Conservation (phyloP, 116 monocot species). For the Trichopus zeylanicus region DNA sequence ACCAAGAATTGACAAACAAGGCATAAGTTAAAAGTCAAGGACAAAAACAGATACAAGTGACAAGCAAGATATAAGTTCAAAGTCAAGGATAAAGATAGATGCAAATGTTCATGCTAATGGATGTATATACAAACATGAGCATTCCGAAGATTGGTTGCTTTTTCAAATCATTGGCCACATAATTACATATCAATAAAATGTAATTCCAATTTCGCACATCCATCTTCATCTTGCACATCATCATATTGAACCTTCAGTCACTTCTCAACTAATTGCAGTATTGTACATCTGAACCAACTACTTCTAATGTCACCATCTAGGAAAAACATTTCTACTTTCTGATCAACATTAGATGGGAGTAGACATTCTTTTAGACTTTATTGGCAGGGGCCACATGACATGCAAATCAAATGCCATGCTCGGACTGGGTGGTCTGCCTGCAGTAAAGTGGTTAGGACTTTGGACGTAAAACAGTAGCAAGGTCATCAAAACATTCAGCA, state of each 20-base stretch:
- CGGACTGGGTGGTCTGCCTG: constrained; percentile 11
- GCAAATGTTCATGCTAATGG: too few relatives aligned
- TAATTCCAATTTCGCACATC: constrained; percentile 76
- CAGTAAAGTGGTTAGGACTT: constrained; percentile 70
- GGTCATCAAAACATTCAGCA: constrained; percentile 88
- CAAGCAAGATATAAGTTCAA: too few relatives aligned
- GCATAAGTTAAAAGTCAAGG: too few relatives aligned
- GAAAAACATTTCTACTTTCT: constrained; percentile 81
- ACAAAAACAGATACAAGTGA: too few relatives aligned
- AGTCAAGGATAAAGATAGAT: too few relatives aligned
- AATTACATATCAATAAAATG: not conserved
- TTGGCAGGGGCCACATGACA: constrained; percentile 22
- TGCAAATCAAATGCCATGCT: constrained; percentile 23
- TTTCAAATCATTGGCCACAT: not conserved
- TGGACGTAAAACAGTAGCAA: constrained; percentile 80
- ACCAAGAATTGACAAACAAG: too few relatives aligned
- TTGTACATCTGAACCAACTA: constrained; percentile 90
- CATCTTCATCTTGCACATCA: constrained; percentile 78
- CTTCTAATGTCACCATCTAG: constrained; percentile 95
- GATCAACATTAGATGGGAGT: constrained; percentile 42
- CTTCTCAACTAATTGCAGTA: constrained; percentile 49
- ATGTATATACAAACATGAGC: too few relatives aligned
- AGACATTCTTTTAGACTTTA: constrained; percentile 29
- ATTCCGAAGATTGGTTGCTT: too few relatives aligned
- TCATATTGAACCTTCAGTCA: constrained; percentile 79